Evolutionary conservation across 163 green algal species (phyloP).

Genomic region (Chlorella variabilis): DNA sequence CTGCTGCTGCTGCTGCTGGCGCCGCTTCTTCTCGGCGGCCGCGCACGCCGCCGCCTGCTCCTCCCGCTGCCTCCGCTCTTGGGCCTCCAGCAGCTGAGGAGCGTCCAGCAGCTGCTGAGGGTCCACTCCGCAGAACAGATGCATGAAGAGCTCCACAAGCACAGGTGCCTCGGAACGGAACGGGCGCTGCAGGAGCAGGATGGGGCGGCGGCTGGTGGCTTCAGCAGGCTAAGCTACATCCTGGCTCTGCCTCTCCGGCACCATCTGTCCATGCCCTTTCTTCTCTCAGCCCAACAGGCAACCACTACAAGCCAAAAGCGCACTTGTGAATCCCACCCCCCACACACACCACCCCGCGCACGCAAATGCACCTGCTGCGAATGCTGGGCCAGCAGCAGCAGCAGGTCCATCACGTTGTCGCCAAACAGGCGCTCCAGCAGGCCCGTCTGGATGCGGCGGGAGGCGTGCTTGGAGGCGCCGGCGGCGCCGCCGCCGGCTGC

Average conservation of each 20-base stretch:
- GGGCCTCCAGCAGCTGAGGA: slow-evolving; percentile 39
- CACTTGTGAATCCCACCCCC: background rate
- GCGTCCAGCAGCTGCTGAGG: slow-evolving; percentile 50
- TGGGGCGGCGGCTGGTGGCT: background rate
- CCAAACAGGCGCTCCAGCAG: slow-evolving; percentile 73
- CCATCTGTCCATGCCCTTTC: too few relatives aligned
- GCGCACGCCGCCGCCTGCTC: background rate
- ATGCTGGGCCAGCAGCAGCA: slow-evolving; percentile 77
- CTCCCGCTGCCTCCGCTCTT: background rate
- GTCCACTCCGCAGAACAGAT: slow-evolving; percentile 61
- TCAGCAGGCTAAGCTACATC: too few relatives aligned
- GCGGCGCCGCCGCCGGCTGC: background rate
- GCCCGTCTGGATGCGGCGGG: slow-evolving; percentile 48
- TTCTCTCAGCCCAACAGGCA: too few relatives aligned
- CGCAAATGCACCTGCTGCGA: slow-evolving; percentile 37
- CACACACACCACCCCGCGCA: too few relatives aligned
- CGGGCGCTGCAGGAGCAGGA: slow-evolving; percentile 42
- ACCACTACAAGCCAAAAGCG: too few relatives aligned
- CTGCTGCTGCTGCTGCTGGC: slow-evolving; percentile 14
- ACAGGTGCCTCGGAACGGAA: slow-evolving; percentile 73
- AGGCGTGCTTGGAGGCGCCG: slow-evolving; percentile 5
- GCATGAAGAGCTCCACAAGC: slow-evolving; percentile 79
- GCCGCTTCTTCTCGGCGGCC: background rate
- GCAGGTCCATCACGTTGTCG: slow-evolving; percentile 80
- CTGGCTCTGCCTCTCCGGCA: background rate